A percentile compares a stretch with the other conserved stretches of the same genome.
phyloP scores from a whole-genome alignment of 163 green algal species.

The Chlamydomonas reinhardtii region DNA sequence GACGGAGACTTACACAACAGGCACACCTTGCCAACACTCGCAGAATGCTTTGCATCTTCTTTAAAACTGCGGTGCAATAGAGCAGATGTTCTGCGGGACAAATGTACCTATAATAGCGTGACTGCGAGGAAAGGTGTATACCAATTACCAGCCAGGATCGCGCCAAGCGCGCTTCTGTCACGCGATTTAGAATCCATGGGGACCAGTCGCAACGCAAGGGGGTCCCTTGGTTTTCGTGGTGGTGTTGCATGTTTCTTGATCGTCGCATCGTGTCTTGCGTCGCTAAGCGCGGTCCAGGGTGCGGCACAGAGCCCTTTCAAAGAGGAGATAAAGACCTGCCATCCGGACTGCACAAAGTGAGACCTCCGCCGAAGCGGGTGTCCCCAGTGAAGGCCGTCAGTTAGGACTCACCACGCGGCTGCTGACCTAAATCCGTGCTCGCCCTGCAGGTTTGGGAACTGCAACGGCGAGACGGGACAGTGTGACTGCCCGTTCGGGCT shows the following conservation, averaged over 20 bases:
- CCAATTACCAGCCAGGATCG: too few relatives aligned
- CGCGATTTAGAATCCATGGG: not conserved
- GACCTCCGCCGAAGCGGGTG: too few relatives aligned
- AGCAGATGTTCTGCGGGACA: too few relatives aligned
- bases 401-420: not conserved
- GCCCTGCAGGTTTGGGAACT: slow-evolving; percentile 23
- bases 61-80: too few relatives aligned
- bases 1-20: too few relatives aligned
- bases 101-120: too few relatives aligned
- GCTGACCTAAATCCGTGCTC: not conserved
- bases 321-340: slow-evolving; percentile 21
- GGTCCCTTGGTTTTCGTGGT: not conserved
- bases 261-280: not conserved
- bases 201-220: not conserved
- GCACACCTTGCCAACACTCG: too few relatives aligned
- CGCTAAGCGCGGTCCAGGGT: not conserved
- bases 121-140: too few relatives aligned
- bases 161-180: too few relatives aligned
- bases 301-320: not conserved
- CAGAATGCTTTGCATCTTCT: too few relatives aligned
- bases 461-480: slow-evolving; percentile 38
- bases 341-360: slow-evolving; percentile 24
- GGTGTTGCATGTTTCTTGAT: not conserved
- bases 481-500: slow-evolving; percentile 43
- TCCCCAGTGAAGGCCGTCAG: too few relatives aligned